Percentiles rank a stretch among this genome's conserved stretches.
These are phyloP conservation scores for Colletotrichum simmondsii DNA, from an alignment of 2,329 filamentous ascomycete species.

Conservation along the genomic window DNA sequence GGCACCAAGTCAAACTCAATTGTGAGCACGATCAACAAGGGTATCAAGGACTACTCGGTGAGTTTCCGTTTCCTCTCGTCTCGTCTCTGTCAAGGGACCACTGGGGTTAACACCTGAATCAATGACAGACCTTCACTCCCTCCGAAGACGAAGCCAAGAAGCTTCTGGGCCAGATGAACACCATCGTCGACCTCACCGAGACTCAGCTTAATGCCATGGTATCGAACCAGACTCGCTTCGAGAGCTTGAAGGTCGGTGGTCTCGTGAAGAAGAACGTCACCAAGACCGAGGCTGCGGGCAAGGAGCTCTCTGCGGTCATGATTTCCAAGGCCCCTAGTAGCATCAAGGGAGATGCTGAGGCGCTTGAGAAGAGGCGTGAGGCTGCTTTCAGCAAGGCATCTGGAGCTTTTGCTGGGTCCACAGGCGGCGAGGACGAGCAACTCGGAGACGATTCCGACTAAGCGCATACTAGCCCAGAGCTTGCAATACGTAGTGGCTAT, in stretches of 20 bases:
- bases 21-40: conserved; percentile 21
- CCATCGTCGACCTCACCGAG: conserved; percentile 17
- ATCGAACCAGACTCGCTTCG: conserved; percentile 5
- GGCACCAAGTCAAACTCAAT: conserved; percentile 24
- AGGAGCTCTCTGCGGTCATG: conserved; percentile 21
- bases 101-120: background rate
- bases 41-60: conserved; percentile 23
- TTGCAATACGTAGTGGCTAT: background rate
- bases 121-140: background rate
- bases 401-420: conserved; percentile 11
- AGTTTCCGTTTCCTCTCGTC: background rate
- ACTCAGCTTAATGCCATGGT: conserved; percentile 22
- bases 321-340: conserved; percentile 7
- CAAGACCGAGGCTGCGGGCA: conserved; percentile 24
- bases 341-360: conserved; percentile 11
- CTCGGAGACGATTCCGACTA: conserved; percentile 26
- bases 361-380: conserved; percentile 20
- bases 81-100: no score
- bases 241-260: conserved; percentile 24
- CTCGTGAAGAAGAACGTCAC: conserved; percentile 28
- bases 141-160: conserved; percentile 26
- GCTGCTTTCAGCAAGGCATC: conserved; percentile 21
- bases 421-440: conserved; percentile 22
- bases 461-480: background rate
- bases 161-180: conserved; percentile 16